phyloP scores from a whole-genome alignment of 345 rosid genomes.

The Dimocarpus longan region DNA sequence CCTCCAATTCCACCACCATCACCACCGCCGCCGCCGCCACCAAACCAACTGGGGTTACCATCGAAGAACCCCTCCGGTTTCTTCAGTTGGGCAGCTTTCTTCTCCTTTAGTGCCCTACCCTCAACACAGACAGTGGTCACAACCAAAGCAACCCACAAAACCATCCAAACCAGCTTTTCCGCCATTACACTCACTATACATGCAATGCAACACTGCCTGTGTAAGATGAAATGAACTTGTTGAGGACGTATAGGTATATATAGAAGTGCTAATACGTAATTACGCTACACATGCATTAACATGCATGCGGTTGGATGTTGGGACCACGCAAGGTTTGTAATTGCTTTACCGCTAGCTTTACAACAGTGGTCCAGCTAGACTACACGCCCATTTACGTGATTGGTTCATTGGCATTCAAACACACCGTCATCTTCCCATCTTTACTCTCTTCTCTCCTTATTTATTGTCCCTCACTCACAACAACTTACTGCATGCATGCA shows the following conservation, averaged over 20 bases:
- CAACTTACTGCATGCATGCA: not conserved
- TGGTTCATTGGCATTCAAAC: slow-evolving; percentile 17
- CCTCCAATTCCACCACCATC: not conserved
- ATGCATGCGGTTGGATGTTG: slow-evolving; percentile 31
- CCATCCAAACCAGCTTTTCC: slow-evolving; percentile 9
- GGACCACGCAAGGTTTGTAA: not conserved
- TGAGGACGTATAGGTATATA: not conserved
- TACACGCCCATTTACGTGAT: slow-evolving; percentile 29
- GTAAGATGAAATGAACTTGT: not conserved
- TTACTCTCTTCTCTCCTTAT: not conserved
- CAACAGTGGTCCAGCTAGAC: slow-evolving; percentile 20
- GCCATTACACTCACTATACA: not conserved
- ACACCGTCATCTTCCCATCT: slow-evolving; percentile 12
- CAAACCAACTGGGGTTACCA: slow-evolving; percentile 25
- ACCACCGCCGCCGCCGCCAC: slow-evolving; percentile 14
- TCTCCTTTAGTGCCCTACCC: slow-evolving; percentile 31
- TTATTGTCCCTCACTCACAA: not conserved
- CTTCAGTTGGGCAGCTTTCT: slow-evolving; percentile 24
- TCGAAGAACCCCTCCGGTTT: slow-evolving; percentile 31
- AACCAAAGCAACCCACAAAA: slow-evolving; percentile 19
- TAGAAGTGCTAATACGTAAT: not conserved
- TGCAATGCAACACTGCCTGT: not conserved
- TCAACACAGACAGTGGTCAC: slow-evolving; percentile 17
- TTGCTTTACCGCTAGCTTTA: slow-evolving; percentile 8
- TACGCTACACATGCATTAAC: not conserved